phyloP scores from a whole-genome alignment of 805 yeast species.

The Monosporozyma unispora region DNA sequence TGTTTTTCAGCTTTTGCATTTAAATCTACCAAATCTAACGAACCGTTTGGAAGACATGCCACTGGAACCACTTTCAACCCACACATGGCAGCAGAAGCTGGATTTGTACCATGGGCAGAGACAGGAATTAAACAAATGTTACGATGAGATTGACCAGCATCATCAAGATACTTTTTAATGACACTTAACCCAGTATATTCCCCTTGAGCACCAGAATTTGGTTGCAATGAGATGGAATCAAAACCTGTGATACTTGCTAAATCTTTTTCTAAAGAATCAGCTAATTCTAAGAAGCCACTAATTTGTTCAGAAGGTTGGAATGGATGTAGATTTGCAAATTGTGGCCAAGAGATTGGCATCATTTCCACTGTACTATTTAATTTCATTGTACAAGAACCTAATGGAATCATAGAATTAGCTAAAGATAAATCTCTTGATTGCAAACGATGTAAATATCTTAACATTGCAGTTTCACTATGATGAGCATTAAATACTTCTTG shows the following conservation, averaged over 20 bases:
- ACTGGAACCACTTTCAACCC: conserved; percentile 91
- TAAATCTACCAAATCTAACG: conserved; percentile 73
- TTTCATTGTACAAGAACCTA: conserved; percentile 98
- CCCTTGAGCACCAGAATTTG: conserved; percentile 98
- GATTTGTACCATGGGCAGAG: conserved; percentile 97
- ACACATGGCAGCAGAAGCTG: conserved; percentile 97
- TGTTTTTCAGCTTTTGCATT: conserved; percentile 62
- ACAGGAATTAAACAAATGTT: conserved; percentile 91
- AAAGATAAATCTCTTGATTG: conserved; percentile 86
- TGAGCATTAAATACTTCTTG: conserved; percentile 76
- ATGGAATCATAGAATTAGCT: conserved; percentile 94
- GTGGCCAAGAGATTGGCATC: conserved; percentile 93
- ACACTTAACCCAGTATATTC: conserved; percentile 91
- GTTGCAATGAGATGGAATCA: conserved; percentile 83
- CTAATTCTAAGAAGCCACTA: conserved; percentile 70
- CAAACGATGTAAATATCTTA: conserved; percentile 77
- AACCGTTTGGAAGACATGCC: conserved; percentile 78
- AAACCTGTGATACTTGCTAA: conserved; percentile 90
- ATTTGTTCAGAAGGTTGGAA: conserved; percentile 88
- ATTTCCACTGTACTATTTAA: conserved; percentile 91
- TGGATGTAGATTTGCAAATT: conserved; percentile 82
- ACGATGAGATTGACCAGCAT: conserved; percentile 62
- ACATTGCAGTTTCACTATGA: conserved; percentile 92
- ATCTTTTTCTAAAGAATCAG: conserved; percentile 71
- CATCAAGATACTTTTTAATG: conserved; percentile 65